Evolutionary conservation across 176 grass and related monocot species (phyloP), one percentile per base, ranked within the genome.

Genomic region (Aegilops speltoides): DNA sequence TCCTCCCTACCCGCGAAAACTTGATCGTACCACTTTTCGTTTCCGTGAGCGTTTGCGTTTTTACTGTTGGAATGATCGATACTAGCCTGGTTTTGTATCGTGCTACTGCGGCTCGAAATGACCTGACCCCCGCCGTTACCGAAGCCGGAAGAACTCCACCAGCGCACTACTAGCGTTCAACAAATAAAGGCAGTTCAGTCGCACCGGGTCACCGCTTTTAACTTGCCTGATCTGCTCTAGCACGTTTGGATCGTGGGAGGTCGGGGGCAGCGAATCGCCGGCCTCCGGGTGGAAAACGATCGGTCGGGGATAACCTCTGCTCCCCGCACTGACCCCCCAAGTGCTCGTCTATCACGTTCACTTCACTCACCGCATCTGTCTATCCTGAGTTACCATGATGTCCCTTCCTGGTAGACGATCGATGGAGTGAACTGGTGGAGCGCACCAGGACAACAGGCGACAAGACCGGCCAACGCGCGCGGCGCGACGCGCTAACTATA

Each of bases 181-280:
- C 15, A 76, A 20, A 33, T 50, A 76, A 76, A 65, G 80, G 34
- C 28, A 3, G 34, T 80, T 17, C 41, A 68, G 79, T 45, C 34
- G 28, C 56, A 46, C 26, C 38, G 45, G 80, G 13, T 68, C 22
- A 80, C 85, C 65, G 5, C 62, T 75, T 83, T 46, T 15, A 61
- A 11, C 80, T 90, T 91, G 8, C 89, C 85, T 91, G 89, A 76
- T 59, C 75, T 19, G 81, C 33, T 87, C 19, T 60, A 87, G 87
- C 85, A 91, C 85, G 85, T 73, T 79, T 6, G 74, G 37, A 50
- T 77, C 60, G 28, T 56, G 29, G 24, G 12, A 14, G 14, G 19
- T 5, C 9, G 20, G 33, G 33, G 68, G 16, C 25, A 73, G 14
- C 65, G 5, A 8, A 87, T 28, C 41, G 2, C 41, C 64, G 56